These are phyloP conservation scores for Sporobolomyces pararoseus DNA, from an alignment of 768 basidiomycete species.

Conservation along the genomic window DNA sequence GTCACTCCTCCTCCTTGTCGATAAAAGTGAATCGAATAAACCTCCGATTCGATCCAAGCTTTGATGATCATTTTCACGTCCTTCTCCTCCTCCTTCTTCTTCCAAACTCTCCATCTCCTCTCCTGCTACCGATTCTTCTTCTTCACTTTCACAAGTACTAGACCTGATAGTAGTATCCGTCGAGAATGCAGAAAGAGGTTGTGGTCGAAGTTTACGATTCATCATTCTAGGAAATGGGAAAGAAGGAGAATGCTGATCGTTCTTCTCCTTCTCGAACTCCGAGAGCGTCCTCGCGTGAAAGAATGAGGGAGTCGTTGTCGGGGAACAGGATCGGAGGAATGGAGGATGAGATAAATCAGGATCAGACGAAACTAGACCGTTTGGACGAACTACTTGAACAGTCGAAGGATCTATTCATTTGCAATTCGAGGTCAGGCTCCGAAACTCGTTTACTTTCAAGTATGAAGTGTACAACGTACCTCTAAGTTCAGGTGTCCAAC, in stretches of 20 bases:
- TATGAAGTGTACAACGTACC: not conserved
- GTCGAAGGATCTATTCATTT: not conserved
- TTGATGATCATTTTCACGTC: not conserved
- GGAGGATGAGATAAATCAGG: too few relatives aligned
- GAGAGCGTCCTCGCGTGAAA: too few relatives aligned
- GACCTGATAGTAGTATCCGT: constrained; percentile 3
- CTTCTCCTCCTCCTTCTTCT: not conserved
- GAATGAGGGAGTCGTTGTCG: too few relatives aligned
- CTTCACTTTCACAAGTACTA: too few relatives aligned
- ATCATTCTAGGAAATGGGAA: not conserved
- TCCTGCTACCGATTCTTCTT: too few relatives aligned
- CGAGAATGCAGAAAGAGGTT: constrained; percentile 3
- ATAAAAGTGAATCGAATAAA: too few relatives aligned
- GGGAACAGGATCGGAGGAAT: too few relatives aligned
- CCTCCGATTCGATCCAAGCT: too few relatives aligned
- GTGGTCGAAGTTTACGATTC: not conserved
- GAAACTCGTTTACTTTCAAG: too few relatives aligned
- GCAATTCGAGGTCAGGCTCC: not conserved
- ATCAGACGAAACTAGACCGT: not conserved
- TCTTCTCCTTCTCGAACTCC: too few relatives aligned
- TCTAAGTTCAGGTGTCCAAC: constrained; percentile 1
- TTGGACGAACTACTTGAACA: constrained; percentile 8
- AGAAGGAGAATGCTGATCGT: not conserved
- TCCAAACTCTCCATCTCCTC: too few relatives aligned
- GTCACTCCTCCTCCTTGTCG: too few relatives aligned